phyloP scores from a whole-genome alignment of 1,284 basidiomycete species.

The Naganishia albida region DNA sequence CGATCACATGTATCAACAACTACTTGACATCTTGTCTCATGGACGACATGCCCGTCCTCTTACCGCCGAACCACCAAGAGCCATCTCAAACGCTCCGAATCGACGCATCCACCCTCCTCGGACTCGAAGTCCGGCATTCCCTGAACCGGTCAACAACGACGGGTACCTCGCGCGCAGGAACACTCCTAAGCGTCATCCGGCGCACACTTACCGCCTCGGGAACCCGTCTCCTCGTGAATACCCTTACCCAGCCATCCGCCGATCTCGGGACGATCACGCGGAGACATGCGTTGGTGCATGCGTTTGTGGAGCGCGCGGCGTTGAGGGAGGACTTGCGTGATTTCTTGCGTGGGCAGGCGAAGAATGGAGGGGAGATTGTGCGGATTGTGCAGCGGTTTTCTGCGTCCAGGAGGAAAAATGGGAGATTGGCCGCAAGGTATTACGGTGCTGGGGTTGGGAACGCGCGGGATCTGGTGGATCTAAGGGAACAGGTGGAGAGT shows the following conservation, averaged over 20 bases:
- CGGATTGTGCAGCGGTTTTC: slow-evolving; percentile 55
- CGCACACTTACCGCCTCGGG: slow-evolving; percentile 79
- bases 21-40: slow-evolving; percentile 73
- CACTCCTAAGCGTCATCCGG: slow-evolving; percentile 73
- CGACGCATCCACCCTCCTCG: slow-evolving; percentile 83
- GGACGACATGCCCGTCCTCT: slow-evolving; percentile 72
- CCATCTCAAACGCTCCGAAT: slow-evolving; percentile 74
- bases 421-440: neutral
- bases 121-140: slow-evolving; percentile 80
- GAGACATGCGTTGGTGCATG: slow-evolving; percentile 76
- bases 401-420: neutral
- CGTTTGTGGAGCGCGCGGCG: slow-evolving; percentile 66
- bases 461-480: slow-evolving; percentile 45
- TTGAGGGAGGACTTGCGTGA: slow-evolving; percentile 69
- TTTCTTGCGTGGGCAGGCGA: slow-evolving; percentile 64
- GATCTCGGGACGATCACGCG: slow-evolving; percentile 70
- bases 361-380: slow-evolving; percentile 71
- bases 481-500: slow-evolving; percentile 43
- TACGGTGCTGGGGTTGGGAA: slow-evolving; percentile 25
- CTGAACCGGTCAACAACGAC: slow-evolving; percentile 58
- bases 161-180: slow-evolving; percentile 59
- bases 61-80: slow-evolving; percentile 64
- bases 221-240: slow-evolving; percentile 65
- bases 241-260: slow-evolving; percentile 65
- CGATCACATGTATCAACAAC: slow-evolving; percentile 67